Evolutionary conservation across 768 basidiomycete species (phyloP).

Genomic region (Pisolithus marmoratus): DNA sequence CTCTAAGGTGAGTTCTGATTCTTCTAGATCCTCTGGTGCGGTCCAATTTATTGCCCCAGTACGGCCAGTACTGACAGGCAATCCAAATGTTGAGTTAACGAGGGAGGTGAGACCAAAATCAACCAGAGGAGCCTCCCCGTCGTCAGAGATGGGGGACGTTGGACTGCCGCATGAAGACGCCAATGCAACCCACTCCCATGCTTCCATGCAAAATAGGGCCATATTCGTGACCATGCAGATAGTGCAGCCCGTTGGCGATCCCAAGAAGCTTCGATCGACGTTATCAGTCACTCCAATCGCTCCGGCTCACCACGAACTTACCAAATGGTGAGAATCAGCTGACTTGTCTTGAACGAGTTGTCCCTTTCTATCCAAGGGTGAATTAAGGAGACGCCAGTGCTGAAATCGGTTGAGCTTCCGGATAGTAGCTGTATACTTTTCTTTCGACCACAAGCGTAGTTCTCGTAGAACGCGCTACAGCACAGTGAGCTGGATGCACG

Average conservation of each 20-base stretch:
- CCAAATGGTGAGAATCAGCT: neutral
- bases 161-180: neutral
- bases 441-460: neutral
- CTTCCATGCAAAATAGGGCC: neutral
- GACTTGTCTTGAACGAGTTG: neutral
- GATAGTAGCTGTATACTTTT: neutral
- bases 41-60: neutral
- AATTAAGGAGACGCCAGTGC: neutral
- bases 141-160: neutral
- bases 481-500: neutral
- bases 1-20: neutral
- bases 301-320: neutral
- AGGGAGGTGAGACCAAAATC: neutral
- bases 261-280: neutral
- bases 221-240: neutral
- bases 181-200: neutral
- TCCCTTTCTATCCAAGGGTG: neutral
- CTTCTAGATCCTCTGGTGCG: no score
- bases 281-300: neutral
- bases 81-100: neutral
- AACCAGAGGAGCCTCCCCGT: neutral
- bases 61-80: neutral
- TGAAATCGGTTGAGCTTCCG: neutral
- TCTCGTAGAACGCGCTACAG: neutral
- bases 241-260: neutral